These are phyloP conservation scores for Grosmannia huntii DNA, from an alignment of 2,329 filamentous ascomycete genomes.

Conservation along the genomic window DNA sequence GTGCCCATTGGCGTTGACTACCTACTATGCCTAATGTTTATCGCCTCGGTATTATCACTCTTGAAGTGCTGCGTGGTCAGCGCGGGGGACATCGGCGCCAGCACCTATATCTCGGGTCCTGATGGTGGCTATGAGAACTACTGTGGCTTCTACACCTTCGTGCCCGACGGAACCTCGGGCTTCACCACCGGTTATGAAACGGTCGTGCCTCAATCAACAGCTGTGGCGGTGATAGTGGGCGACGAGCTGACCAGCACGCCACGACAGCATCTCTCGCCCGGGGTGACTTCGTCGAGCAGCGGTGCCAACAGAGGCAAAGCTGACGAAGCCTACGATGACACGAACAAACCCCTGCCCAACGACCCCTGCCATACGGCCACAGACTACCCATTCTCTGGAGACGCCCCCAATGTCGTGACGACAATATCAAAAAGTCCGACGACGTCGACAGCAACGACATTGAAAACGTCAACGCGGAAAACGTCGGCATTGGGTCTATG, in stretches of 20 bases:
- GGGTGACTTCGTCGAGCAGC: not conserved
- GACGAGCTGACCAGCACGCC: not conserved
- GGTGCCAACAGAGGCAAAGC: not conserved
- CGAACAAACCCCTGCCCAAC: no score
- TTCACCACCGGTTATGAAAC: not conserved
- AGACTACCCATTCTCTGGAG: no score
- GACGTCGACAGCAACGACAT: not conserved
- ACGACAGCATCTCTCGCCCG: not conserved
- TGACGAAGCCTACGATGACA: not conserved
- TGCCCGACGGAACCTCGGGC: not conserved
- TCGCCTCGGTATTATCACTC: not conserved
- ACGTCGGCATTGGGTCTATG: no score
- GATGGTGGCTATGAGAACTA: not conserved
- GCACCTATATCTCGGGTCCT: not conserved
- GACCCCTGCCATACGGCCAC: no score
- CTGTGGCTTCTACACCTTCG: not conserved
- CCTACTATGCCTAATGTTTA: conserved; percentile 8
- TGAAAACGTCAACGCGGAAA: no score
- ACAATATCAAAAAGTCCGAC: no score
- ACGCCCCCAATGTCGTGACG: no score
- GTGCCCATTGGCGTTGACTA: conserved; percentile 10
- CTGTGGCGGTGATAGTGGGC: not conserved
- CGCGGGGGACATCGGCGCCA: not conserved
- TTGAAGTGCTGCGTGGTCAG: not conserved
- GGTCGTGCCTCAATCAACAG: not conserved